Conservation (phyloP, 306 rosid genomes). For the Prunus padus region DNA sequence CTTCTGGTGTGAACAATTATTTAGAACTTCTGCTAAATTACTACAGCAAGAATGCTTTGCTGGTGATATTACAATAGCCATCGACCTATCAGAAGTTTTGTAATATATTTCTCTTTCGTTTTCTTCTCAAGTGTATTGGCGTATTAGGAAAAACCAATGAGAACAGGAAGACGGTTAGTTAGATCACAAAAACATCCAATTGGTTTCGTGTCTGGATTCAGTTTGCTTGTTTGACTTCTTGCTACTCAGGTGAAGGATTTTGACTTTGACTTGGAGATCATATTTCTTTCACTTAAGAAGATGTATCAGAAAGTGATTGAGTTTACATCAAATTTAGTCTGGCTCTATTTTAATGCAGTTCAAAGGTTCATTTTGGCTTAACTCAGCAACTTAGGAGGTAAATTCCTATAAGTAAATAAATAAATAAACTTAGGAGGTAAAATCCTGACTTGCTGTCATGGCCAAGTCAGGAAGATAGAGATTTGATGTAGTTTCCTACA, state of each 20-base stretch:
- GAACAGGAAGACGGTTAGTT: not conserved
- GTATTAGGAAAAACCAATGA: not conserved
- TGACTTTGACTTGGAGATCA: not conserved
- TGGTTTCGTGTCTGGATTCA: not conserved
- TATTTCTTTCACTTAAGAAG: not conserved
- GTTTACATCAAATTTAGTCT: not conserved
- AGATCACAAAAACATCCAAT: not conserved
- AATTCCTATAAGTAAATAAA: too few relatives aligned
- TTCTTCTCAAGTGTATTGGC: not conserved
- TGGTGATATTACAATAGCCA: not conserved
- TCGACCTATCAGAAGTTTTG: not conserved
- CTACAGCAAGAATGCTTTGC: not conserved
- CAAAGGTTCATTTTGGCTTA: not conserved
- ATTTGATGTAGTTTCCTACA: not conserved
- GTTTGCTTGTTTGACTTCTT: conserved; percentile 7
- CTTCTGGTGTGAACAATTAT: not conserved
- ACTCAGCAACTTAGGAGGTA: not conserved
- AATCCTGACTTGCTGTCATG: not conserved
- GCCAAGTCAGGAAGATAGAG: not conserved
- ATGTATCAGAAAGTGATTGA: not conserved
- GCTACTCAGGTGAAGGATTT: not conserved
- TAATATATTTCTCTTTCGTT: not conserved
- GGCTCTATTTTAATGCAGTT: not conserved
- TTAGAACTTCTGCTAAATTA: not conserved
- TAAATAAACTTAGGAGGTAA: too few relatives aligned